Conservation (phyloP, 75 land plant species). For the Selaginella tamariscina region DNA sequence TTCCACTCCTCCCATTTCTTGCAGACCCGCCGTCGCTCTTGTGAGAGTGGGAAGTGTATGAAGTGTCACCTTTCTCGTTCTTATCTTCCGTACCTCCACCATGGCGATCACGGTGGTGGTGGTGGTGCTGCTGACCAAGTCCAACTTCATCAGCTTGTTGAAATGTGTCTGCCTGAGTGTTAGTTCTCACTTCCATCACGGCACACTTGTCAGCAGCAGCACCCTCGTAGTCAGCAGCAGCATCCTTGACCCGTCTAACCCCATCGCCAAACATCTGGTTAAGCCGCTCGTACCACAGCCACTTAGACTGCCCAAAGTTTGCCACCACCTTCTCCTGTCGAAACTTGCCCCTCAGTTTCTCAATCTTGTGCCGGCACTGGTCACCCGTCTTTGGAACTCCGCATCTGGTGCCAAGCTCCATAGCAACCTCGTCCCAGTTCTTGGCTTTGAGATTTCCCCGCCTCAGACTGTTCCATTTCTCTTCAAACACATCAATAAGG, state of each 20-base stretch:
- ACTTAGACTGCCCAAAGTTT: neutral
- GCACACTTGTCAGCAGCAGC: neutral
- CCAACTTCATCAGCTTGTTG: neutral
- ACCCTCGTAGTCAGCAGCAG: neutral
- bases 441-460: slow-evolving; percentile 9
- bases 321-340: slow-evolving; percentile 8
- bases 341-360: slow-evolving; percentile 12
- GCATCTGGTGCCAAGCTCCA: neutral
- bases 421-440: slow-evolving; percentile 6
- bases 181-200: neutral
- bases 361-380: slow-evolving; percentile 12
- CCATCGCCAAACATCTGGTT: slow-evolving; percentile 1
- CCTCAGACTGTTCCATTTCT: slow-evolving; percentile 6
- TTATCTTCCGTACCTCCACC: neutral
- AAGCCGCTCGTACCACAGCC: slow-evolving; percentile 4
- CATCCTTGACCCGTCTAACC: too few relatives aligned
- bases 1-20: neutral
- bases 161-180: neutral
- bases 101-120: neutral
- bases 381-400: slow-evolving; percentile 9
- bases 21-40: neutral
- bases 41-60: neutral
- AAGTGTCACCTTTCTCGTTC: slow-evolving; percentile 1
- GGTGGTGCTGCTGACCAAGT: slow-evolving; percentile 4
- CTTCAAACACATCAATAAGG: slow-evolving; percentile 11